Percentiles rank a stretch among this genome's conserved stretches.
These are phyloP conservation scores for Hibiscus mutabilis DNA, from an alignment of 345 rosid genomes.

Conservation along the genomic window DNA sequence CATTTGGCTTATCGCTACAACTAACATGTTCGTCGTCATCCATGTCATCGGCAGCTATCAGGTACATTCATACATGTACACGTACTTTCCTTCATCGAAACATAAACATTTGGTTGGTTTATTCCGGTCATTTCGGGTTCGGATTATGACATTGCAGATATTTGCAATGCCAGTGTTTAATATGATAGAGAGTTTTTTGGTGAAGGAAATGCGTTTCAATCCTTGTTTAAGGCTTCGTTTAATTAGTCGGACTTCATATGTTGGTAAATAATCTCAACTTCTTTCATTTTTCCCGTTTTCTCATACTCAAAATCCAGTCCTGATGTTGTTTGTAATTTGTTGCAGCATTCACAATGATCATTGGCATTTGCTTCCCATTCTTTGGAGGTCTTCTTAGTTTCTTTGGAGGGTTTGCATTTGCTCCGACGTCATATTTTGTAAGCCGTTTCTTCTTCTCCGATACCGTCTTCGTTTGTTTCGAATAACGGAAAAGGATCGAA, in stretches of 20 bases:
- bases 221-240: constrained; percentile 59
- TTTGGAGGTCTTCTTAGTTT: constrained; percentile 75
- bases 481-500: too few relatives aligned
- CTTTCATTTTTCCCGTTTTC: not conserved
- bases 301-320: not conserved
- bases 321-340: not conserved
- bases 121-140: not conserved
- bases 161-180: constrained; percentile 82
- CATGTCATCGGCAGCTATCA: constrained; percentile 91
- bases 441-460: not conserved
- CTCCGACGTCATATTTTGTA: constrained; percentile 76
- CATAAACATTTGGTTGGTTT: not conserved
- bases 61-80: constrained; percentile 18
- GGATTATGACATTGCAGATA: constrained; percentile 23
- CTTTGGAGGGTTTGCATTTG: constrained; percentile 85
- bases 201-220: constrained; percentile 39
- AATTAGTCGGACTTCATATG: constrained; percentile 50
- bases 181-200: constrained; percentile 65
- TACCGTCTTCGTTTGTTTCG: too few relatives aligned
- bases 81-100: not conserved
- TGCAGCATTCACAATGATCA: constrained; percentile 66
- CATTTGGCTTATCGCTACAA: constrained; percentile 56
- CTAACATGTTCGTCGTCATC: constrained; percentile 66
- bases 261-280: constrained; percentile 36
- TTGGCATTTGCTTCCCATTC: constrained; percentile 61